phyloP scores from a whole-genome alignment of 2,329 filamentous ascomycete genomes.

The Myrmaecium sp. region DNA sequence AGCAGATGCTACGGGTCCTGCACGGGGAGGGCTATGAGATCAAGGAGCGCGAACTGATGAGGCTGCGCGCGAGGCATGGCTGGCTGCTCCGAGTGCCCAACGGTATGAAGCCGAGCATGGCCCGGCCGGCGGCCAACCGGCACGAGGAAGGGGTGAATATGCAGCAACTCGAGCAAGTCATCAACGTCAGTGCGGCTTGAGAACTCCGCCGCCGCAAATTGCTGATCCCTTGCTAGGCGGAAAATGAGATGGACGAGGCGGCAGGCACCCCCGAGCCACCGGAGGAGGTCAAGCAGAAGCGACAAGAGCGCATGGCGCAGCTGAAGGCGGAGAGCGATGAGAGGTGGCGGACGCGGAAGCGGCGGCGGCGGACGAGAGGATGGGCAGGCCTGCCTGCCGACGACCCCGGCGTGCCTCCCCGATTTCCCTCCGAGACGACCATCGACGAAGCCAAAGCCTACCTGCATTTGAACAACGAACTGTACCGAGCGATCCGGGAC shows the following conservation, averaged over 20 bases:
- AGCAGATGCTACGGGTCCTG: constrained; percentile 55
- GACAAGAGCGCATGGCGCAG: constrained; percentile 35
- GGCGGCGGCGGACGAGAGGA: constrained; percentile 49
- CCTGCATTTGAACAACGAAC: constrained; percentile 43
- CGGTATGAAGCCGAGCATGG: constrained; percentile 31
- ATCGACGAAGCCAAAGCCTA: constrained; percentile 61
- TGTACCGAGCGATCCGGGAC: constrained; percentile 48
- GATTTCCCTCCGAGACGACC: constrained; percentile 70
- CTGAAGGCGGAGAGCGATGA: constrained; percentile 44
- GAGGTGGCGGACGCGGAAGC: constrained; percentile 45
- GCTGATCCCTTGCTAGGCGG: too few species aligned
- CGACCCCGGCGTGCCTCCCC: constrained; percentile 47
- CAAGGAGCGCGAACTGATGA: constrained; percentile 52
- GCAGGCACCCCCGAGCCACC: too few species aligned
- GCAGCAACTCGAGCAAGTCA: too few species aligned
- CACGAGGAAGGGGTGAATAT: too few species aligned
- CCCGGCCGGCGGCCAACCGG: too few species aligned
- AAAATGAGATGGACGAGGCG: too few species aligned
- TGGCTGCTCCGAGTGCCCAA: constrained; percentile 48
- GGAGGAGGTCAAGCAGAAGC: constrained; percentile 33
- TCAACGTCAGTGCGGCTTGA: too few species aligned
- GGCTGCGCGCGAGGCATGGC: constrained; percentile 50
- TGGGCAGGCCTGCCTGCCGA: constrained; percentile 53
- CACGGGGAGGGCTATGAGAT: constrained; percentile 58
- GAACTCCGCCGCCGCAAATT: too few species aligned